Percentiles rank a stretch among this genome's conserved stretches.
Evolutionary conservation across 1,284 basidiomycete species (phyloP).

Genomic region (Mycena citricolor): DNA sequence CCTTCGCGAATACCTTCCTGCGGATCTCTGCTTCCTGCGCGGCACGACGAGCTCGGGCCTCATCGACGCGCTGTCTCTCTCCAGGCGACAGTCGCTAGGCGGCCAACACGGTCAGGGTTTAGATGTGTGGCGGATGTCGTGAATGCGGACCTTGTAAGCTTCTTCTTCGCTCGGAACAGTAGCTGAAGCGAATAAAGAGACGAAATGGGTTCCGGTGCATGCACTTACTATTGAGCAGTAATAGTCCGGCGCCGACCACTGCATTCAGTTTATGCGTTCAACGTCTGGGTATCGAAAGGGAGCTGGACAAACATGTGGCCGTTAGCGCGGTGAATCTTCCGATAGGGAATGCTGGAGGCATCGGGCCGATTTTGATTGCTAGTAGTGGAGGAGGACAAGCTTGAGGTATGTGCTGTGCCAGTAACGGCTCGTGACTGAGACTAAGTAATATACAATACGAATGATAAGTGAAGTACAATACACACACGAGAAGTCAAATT

Average conservation of each 20-base stretch:
- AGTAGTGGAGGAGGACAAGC: background rate
- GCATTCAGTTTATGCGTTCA: background rate
- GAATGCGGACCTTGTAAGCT: slow-evolving; percentile 48
- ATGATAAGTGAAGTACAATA: slow-evolving; percentile 5
- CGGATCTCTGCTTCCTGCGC: slow-evolving; percentile 23
- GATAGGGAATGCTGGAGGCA: slow-evolving; percentile 22
- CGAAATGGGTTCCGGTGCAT: slow-evolving; percentile 4
- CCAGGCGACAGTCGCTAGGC: slow-evolving; percentile 15
- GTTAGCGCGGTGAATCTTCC: slow-evolving; percentile 21
- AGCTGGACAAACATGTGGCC: slow-evolving; percentile 13
- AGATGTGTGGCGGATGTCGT: background rate
- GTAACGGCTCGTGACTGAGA: too few relatives aligned
- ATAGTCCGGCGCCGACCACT: slow-evolving; percentile 22
- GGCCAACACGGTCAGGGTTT: background rate
- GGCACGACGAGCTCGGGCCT: slow-evolving; percentile 15
- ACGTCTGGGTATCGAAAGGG: slow-evolving; percentile 5
- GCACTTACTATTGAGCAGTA: slow-evolving; percentile 22
- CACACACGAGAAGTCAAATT: background rate
- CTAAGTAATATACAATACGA: slow-evolving; percentile 11
- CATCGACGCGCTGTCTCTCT: slow-evolving; percentile 18
- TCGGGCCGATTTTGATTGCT: background rate
- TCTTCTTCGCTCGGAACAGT: slow-evolving; percentile 62
- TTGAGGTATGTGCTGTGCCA: background rate
- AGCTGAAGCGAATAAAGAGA: slow-evolving; percentile 34
- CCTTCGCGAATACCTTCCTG: slow-evolving; percentile 18